A percentile compares a stretch with the other conserved stretches of the same genome.
Conservation (phyloP, 176 grass and related monocot genomes). For the Olyra latifolia region DNA sequence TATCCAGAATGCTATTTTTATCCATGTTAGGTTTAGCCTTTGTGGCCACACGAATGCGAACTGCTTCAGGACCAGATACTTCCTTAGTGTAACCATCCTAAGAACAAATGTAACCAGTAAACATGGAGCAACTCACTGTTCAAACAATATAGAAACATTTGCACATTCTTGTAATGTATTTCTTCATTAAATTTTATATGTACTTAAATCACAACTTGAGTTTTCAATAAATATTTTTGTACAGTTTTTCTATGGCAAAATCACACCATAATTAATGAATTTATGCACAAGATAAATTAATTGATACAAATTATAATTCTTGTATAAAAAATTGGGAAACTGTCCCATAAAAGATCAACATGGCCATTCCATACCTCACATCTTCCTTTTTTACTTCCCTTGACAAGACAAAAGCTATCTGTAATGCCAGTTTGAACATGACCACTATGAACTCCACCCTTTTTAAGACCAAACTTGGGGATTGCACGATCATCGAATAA, state of each 20-base stretch:
- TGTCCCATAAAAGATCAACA: conserved; percentile 7
- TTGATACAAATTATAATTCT: background rate
- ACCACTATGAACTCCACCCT: conserved; percentile 68
- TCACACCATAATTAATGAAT: background rate
- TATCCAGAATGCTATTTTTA: conserved; percentile 51
- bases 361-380: conserved; percentile 59
- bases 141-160: background rate
- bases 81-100: conserved; percentile 96
- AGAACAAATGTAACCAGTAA: background rate
- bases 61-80: conserved; percentile 50
- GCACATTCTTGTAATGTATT: background rate
- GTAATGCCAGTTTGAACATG: conserved; percentile 78
- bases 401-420: conserved; percentile 64
- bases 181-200: background rate
- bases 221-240: background rate
- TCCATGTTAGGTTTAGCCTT: conserved; percentile 63
- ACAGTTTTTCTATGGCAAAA: background rate
- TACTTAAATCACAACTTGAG: background rate
- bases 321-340: background rate
- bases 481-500: conserved; percentile 50
- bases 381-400: conserved; percentile 64
- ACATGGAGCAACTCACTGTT: background rate
- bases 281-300: background rate
- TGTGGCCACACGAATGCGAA: conserved; percentile 57
- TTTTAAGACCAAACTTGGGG: conserved; percentile 70